Percentiles rank a stretch among this genome's conserved stretches.
Evolutionary conservation across 768 basidiomycete genomes (phyloP).

Genomic region (Podaxis rugospora): DNA sequence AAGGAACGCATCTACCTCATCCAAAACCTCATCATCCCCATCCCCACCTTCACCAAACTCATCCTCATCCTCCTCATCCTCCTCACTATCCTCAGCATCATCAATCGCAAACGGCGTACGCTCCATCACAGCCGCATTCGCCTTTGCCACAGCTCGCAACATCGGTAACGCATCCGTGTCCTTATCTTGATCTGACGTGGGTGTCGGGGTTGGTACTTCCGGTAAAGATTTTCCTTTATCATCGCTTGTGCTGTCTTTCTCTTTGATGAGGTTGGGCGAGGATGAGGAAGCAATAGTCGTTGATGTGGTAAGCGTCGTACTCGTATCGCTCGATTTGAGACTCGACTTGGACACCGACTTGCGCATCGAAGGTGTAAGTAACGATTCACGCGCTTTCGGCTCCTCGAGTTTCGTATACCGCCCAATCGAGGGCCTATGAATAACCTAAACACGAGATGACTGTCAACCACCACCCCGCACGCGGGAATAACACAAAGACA

Average conservation of each 20-base stretch:
- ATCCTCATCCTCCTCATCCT: slow-evolving; percentile 69
- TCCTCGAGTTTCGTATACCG: slow-evolving; percentile 82
- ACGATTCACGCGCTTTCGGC: slow-evolving; percentile 82
- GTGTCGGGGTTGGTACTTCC: slow-evolving; percentile 19
- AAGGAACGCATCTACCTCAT: slow-evolving; percentile 63
- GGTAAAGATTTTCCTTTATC: slow-evolving; percentile 22
- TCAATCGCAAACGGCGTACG: slow-evolving; percentile 97
- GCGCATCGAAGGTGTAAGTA: slow-evolving; percentile 70
- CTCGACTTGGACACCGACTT: slow-evolving; percentile 54
- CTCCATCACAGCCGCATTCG: slow-evolving; percentile 84
- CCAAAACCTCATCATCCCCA: slow-evolving; percentile 64
- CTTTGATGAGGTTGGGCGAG: slow-evolving; percentile 29
- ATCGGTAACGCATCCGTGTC: slow-evolving; percentile 45
- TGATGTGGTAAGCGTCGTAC: neutral
- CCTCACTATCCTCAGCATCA: slow-evolving; percentile 66
- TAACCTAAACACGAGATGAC: slow-evolving; percentile 36
- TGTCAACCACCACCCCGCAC: neutral
- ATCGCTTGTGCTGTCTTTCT: slow-evolving; percentile 27
- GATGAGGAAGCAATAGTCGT: slow-evolving; percentile 11
- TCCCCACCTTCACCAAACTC: slow-evolving; percentile 78
- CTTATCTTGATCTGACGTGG: neutral
- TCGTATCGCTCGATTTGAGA: slow-evolving; percentile 21
- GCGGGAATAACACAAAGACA: slow-evolving; percentile 10
- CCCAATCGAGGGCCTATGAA: slow-evolving; percentile 80
- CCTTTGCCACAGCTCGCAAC: slow-evolving; percentile 67